phyloP scores from a whole-genome alignment of 768 basidiomycete species.

The Tricholoma bakamatsutake region DNA sequence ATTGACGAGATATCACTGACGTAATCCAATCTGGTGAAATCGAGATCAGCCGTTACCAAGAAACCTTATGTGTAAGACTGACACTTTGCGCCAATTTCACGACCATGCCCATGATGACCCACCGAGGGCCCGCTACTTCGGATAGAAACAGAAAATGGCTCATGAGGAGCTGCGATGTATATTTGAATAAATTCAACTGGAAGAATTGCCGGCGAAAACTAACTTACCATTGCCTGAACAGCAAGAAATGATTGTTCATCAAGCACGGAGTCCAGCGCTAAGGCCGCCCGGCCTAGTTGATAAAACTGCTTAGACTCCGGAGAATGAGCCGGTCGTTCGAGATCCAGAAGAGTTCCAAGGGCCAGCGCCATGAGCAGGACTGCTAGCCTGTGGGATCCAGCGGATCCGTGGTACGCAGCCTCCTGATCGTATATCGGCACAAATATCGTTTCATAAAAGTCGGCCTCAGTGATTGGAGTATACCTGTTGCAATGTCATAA shows the following conservation, averaged over 20 bases:
- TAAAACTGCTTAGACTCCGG: slow-evolving; percentile 54
- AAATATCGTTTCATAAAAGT: slow-evolving; percentile 49
- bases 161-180: slow-evolving; percentile 45
- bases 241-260: slow-evolving; percentile 59
- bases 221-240: slow-evolving; percentile 58
- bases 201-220: not conserved
- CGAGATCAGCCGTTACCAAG: slow-evolving; percentile 12
- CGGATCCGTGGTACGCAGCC: slow-evolving; percentile 29
- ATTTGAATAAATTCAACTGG: slow-evolving; percentile 13
- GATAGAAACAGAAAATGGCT: slow-evolving; percentile 47
- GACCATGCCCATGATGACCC: slow-evolving; percentile 66
- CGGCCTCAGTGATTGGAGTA: slow-evolving; percentile 54
- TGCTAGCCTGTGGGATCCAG: slow-evolving; percentile 49
- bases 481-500: slow-evolving; percentile 38
- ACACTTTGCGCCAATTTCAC: slow-evolving; percentile 70
- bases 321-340: slow-evolving; percentile 46
- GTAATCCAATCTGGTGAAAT: slow-evolving; percentile 50
- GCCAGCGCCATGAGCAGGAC: slow-evolving; percentile 62
- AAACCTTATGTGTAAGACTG: slow-evolving; percentile 18
- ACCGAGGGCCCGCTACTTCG: slow-evolving; percentile 53
- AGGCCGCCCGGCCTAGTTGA: slow-evolving; percentile 52
- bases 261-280: slow-evolving; percentile 58
- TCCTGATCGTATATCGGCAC: slow-evolving; percentile 46
- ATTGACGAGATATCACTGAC: slow-evolving; percentile 35
- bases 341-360: slow-evolving; percentile 56